Base-by-base conservation (phyloP, 176 grass and related monocot species). In the Rhipidocladum racemiflorum region DNA sequence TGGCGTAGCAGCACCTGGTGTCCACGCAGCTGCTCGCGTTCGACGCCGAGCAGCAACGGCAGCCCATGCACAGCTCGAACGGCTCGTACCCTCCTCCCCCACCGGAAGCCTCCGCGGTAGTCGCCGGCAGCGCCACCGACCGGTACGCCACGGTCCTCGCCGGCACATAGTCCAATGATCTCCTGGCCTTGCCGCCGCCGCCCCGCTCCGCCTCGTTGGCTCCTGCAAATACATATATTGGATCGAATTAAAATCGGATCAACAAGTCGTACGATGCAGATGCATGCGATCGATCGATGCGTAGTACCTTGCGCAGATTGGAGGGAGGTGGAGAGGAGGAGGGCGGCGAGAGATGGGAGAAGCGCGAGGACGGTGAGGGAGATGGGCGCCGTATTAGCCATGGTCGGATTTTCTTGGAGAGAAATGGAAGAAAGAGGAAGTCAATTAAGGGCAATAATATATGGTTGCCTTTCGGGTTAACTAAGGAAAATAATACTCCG, bases 1-100 rank as follows among this genome's bases (percentile, higher is more conserved):
- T 97, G 92, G 78, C 46, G 79, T 92, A 94, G 88, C 95, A 97
- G 72, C 95, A 97, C n/a, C 69, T 65, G 4, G 87, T 86, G 20
- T 85, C 75, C 57, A 87, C 56, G 83, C 92, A 94, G 68, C 61
- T 81, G 70, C 74, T 90, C 23, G 68, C 0, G 72, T 90, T 68
- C 34, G 87, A 74, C 65, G 70, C 50, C 11, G 75, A 30, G 81
- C 90, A 97, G 84, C 88, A 97, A 36, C 72, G 80, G 92, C 92
- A 94, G 0, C 85, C 89, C 13, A 84, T 65, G 87, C 94, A 97
- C 51, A 93, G 27, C 84, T 84, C 56, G 86, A 93, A 97, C 44
- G 94, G 94, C 65, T 94, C 45, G 63, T 83, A 81, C 40, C 20
- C 6, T 62, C 34, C 72, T 32, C 68, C 16, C 0, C 68, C 44